Evolutionary conservation across 371 early-diverging fungal species (phyloP), one percentile per base, ranked within the genome.

Genomic region (Saksenaea oblongispora): DNA sequence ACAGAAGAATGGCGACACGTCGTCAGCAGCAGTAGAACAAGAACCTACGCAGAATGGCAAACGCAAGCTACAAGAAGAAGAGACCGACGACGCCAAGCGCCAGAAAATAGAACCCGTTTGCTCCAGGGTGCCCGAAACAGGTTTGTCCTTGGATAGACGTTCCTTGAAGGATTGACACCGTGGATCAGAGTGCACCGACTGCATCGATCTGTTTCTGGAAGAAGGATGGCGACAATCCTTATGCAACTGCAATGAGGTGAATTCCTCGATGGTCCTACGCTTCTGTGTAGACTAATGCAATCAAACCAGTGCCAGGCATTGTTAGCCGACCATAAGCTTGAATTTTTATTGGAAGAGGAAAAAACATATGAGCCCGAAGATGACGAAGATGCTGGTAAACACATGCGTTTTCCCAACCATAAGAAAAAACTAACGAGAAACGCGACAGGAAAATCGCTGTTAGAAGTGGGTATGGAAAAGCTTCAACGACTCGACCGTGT

Each of bases 401-500:
- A 27, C n/a, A 24, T 39, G n/a, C 15, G 24, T 1, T 36, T n/a
- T 80, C 51, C n/a, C 66, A 85, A 31, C 5, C 78, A 37, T 67
- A 65, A n/a, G 71, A 74, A 10, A 79, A 11, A 15, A 41, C 18
- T 18, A 26, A 56, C 0, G 4, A 15, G n/a, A 5, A 47, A 14
- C 0, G 17, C 17, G 9, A 39, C 10, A 11, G 15, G 2, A 17
- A 18, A 18, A 8, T 22, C 22, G 5, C 5, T 47, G 2, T 47
- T 10, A n/a, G 8, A 7, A 22, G 2, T 75, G 31, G 72, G 76
- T 3, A 85, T 89, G 57, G 79, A 77, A 18, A 72, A 84, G 10
- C 74, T 73, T 44, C 88, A 87, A 55, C 84, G 79, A 65, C 89
- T 95, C 1, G 69, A 93, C 26, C 76, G 91, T 44, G 95, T 94